A percentile compares a stretch with the other conserved stretches of the same genome.
Evolutionary conservation across 2,329 filamentous ascomycete genomes (phyloP).

Genomic region (Diaporthe vaccinii): DNA sequence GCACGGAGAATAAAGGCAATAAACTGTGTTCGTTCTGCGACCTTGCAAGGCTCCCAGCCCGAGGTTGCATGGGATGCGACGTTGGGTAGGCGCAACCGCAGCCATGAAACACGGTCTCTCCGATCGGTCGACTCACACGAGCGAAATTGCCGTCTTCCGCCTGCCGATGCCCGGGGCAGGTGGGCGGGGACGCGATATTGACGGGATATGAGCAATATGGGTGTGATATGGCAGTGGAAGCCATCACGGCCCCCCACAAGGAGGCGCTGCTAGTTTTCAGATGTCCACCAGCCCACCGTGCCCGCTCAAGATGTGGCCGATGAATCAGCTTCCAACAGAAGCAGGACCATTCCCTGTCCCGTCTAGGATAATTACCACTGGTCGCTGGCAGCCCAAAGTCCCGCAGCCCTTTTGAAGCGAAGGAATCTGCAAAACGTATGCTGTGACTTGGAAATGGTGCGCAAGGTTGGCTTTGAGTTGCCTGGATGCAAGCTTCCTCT

Average conservation of each 20-base stretch:
- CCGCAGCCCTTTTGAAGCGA: neutral
- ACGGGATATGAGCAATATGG: neutral
- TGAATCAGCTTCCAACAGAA: neutral
- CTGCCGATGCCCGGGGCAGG: neutral
- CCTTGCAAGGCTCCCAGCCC: constrained; percentile 17
- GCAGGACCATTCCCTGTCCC: neutral
- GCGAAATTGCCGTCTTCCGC: constrained; percentile 15
- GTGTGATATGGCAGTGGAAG: neutral
- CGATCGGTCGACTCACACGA: constrained; percentile 1
- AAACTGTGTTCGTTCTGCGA: neutral
- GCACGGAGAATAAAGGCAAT: neutral
- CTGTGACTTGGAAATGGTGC: neutral
- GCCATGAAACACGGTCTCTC: constrained; percentile 30
- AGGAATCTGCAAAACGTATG: neutral
- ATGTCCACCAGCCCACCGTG: neutral
- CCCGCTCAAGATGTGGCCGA: neutral
- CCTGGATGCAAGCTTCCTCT: neutral
- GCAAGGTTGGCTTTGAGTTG: neutral
- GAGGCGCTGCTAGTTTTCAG: neutral
- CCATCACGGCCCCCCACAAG: neutral
- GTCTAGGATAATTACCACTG: neutral
- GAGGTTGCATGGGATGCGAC: constrained; percentile 21
- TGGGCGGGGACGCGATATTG: neutral
- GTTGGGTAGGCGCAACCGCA: constrained; percentile 2
- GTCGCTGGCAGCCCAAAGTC: neutral